These are phyloP conservation scores for Spizellomyces sp. DNA, from an alignment of 192 early-diverging fungal species.

Conservation along the genomic window DNA sequence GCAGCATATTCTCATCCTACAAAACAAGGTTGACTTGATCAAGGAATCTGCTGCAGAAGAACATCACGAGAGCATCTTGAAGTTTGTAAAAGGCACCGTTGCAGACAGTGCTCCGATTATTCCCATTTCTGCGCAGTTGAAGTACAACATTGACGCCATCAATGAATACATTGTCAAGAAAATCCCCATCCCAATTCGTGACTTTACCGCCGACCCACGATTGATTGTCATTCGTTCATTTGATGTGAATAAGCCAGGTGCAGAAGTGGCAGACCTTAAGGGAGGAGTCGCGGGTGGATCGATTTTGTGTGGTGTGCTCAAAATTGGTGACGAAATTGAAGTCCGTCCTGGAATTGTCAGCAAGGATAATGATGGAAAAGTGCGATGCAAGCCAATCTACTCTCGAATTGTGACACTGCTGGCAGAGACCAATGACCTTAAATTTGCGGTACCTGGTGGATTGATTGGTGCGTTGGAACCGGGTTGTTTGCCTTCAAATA, in stretches of 20 bases:
- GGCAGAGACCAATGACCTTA: conserved; percentile 86
- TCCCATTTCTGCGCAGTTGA: conserved; percentile 97
- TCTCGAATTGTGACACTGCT: conserved; percentile 85
- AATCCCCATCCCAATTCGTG: conserved; percentile 90
- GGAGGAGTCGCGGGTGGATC: conserved; percentile 98
- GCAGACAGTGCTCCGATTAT: conserved; percentile 95
- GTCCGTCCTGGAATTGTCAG: conserved; percentile 92
- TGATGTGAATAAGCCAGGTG: conserved; percentile 98
- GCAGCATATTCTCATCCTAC: conserved; percentile 93
- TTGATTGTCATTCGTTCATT: conserved; percentile 98
- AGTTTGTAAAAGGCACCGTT: conserved; percentile 93
- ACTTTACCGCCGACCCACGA: conserved; percentile 87
- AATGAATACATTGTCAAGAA: conserved; percentile 97
- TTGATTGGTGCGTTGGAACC: conserved; percentile 71
- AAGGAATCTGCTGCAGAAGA: conserved; percentile 88
- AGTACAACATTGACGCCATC: conserved; percentile 98
- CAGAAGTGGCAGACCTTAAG: conserved; percentile 86
- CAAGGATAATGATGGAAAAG: conserved; percentile 82
- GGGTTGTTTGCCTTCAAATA: no score
- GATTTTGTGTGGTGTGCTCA: conserved; percentile 86
- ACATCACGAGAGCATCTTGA: conserved; percentile 88
- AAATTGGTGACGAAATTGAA: conserved; percentile 94
- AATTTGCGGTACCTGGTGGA: conserved; percentile 99
- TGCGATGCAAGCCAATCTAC: conserved; percentile 83
- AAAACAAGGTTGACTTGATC: conserved; percentile 98